A percentile compares a stretch with the other conserved stretches of the same genome.
Evolutionary conservation across 345 rosid species (phyloP).

Genomic region (Pistacia integerrima): DNA sequence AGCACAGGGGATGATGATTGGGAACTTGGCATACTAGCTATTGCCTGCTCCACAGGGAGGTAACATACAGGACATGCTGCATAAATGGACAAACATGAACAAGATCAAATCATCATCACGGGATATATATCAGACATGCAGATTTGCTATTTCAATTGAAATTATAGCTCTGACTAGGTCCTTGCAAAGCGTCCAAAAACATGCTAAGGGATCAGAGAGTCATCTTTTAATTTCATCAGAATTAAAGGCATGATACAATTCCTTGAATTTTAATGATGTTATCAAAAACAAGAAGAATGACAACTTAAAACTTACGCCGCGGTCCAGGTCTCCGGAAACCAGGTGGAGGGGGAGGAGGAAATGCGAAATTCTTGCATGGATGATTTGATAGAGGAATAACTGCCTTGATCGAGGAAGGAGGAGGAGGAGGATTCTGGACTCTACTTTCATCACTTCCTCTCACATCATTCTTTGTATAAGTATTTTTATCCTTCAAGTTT

Average conservation of each 20-base stretch:
- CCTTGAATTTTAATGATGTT: background rate
- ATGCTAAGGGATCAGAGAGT: background rate
- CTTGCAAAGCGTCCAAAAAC: background rate
- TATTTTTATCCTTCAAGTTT: slow-evolving; percentile 20
- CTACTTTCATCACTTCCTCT: slow-evolving; percentile 33
- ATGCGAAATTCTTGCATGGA: slow-evolving; percentile 66
- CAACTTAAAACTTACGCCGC: slow-evolving; percentile 53
- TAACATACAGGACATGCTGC: slow-evolving; percentile 92
- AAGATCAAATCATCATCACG: slow-evolving; percentile 12
- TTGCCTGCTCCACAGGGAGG: slow-evolving; percentile 71
- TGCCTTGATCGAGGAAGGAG: slow-evolving; percentile 10
- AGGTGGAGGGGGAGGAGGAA: slow-evolving; percentile 91
- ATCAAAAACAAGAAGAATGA: slow-evolving; percentile 15
- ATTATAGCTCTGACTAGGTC: background rate
- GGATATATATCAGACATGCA: slow-evolving; percentile 6
- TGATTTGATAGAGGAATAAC: slow-evolving; percentile 32
- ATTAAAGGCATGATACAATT: slow-evolving; percentile 9
- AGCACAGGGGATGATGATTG: slow-evolving; percentile 62
- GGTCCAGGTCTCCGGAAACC: slow-evolving; percentile 64
- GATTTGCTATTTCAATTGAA: background rate
- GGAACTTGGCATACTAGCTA: slow-evolving; percentile 63
- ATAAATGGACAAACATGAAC: slow-evolving; percentile 18
- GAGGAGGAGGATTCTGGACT: slow-evolving; percentile 33
- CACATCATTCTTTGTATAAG: slow-evolving; percentile 28
- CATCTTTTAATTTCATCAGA: background rate